A percentile compares a stretch with the other conserved stretches of the same genome.
These are phyloP conservation scores for Gardenia jasminoides DNA, from an alignment of 257 asterid genomes.

Conservation along the genomic window DNA sequence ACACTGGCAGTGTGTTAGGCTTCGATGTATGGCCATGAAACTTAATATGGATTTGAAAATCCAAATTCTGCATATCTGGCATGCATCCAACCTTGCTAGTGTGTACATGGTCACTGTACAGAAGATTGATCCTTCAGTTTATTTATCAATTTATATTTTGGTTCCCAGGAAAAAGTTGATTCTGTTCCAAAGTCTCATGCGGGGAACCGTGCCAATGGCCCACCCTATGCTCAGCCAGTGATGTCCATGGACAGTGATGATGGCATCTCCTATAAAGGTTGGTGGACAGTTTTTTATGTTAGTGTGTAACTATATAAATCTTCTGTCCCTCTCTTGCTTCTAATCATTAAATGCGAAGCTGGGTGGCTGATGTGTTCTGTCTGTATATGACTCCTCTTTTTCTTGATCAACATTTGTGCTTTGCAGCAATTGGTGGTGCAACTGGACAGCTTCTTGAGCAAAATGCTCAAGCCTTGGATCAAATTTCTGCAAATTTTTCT, in stretches of 20 bases:
- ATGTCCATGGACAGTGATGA: constrained; percentile 73
- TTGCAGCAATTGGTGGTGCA: constrained; percentile 79
- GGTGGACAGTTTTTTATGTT: constrained; percentile 15
- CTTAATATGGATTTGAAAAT: too few species aligned
- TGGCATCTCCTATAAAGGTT: constrained; percentile 80
- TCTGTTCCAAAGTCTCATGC: constrained; percentile 65
- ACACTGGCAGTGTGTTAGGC: too few species aligned
- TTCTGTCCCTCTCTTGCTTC: not conserved
- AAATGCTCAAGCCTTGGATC: constrained; percentile 70
- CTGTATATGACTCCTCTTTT: not conserved
- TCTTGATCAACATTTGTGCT: constrained; percentile 15
- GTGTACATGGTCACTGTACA: too few species aligned
- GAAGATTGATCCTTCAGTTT: too few species aligned
- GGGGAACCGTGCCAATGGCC: constrained; percentile 57
- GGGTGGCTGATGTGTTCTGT: not conserved
- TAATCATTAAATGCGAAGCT: not conserved
- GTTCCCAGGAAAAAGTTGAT: constrained; percentile 75
- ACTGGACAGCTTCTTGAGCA: constrained; percentile 77
- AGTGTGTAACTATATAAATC: not conserved
- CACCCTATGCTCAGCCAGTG: constrained; percentile 66
- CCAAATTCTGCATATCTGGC: too few species aligned
- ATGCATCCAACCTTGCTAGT: too few species aligned
- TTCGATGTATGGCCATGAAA: too few species aligned
- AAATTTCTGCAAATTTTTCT: constrained; percentile 71
- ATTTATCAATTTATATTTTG: not conserved